Evolutionary conservation across 495 filamentous ascomycete species (phyloP).

Genomic region (Daldinia caldariorum): DNA sequence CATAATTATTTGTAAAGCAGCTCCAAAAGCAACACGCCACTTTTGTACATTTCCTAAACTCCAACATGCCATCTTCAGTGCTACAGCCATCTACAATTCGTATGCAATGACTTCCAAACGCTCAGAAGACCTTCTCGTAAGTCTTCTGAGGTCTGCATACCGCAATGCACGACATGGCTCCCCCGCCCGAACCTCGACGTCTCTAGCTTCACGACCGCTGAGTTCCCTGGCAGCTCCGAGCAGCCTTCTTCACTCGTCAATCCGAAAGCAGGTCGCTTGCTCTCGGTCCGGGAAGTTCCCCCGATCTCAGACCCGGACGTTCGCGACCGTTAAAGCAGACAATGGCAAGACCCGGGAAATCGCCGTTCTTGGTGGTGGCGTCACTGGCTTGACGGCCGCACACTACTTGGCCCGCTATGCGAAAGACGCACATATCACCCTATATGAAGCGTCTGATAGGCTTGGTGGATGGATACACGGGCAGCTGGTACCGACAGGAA

Average conservation of each 20-base stretch:
- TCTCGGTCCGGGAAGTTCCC: constrained; percentile 11
- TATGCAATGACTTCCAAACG: constrained; percentile 41
- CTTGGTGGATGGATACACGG: constrained; percentile 89
- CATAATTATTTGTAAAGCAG: neutral
- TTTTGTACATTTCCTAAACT: constrained; percentile 1
- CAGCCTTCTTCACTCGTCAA: constrained; percentile 6
- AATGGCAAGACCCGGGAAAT: constrained; percentile 57
- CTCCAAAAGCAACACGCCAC: constrained; percentile 22
- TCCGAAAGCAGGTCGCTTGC: constrained; percentile 7
- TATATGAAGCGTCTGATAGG: constrained; percentile 76
- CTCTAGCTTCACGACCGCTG: constrained; percentile 31
- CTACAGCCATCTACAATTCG: constrained; percentile 16
- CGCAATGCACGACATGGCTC: constrained; percentile 29
- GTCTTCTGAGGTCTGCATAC: constrained; percentile 36
- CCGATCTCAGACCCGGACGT: constrained; percentile 14
- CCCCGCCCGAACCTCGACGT: constrained; percentile 11
- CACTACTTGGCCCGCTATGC: constrained; percentile 71
- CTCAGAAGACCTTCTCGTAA: constrained; percentile 38
- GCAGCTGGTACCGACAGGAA: constrained; percentile 65
- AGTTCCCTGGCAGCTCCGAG: constrained; percentile 28
- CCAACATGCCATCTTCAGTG: constrained; percentile 32
- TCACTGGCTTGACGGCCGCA: constrained; percentile 87
- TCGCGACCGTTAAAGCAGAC: constrained; percentile 34
- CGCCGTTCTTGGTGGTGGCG: constrained; percentile 86
- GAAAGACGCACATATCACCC: constrained; percentile 65